These are phyloP conservation scores for Trichophyton benhamiae DNA, from an alignment of 2,329 filamentous ascomycete genomes.

Conservation along the genomic window DNA sequence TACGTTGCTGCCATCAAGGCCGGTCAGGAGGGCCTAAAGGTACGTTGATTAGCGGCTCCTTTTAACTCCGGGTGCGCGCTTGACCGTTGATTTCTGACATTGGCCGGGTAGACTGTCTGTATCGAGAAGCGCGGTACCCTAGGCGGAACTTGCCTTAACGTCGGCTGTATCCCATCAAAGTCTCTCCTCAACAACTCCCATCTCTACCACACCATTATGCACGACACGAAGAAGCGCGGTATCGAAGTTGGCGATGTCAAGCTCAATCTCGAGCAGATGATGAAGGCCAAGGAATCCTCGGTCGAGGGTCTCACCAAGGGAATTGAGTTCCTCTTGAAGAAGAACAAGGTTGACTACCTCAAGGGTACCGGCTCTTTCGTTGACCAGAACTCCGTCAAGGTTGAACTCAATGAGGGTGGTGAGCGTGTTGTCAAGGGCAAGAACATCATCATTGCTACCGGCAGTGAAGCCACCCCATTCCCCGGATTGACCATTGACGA, in stretches of 20 bases:
- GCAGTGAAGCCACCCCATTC: conserved; percentile 90
- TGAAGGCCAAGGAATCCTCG: conserved; percentile 96
- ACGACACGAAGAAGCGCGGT: conserved; percentile 93
- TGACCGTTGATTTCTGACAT: not conserved
- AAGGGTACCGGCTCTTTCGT: conserved; percentile 83
- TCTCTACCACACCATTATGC: conserved; percentile 90
- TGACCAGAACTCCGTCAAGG: conserved; percentile 82
- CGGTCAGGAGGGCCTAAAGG: conserved; percentile 92
- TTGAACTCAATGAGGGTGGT: conserved; percentile 80
- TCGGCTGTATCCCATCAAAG: conserved; percentile 98
- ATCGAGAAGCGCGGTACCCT: conserved; percentile 96
- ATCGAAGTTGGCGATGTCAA: conserved; percentile 97
- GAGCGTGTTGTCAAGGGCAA: conserved; percentile 78
- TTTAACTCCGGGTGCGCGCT: not conserved
- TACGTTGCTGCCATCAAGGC: conserved; percentile 99
- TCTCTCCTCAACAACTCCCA: conserved; percentile 99
- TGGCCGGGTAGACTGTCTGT: conserved; percentile 62
- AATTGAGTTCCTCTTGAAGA: conserved; percentile 96
- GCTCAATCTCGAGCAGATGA: conserved; percentile 87
- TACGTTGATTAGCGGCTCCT: conserved; percentile 29
- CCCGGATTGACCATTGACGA: conserved; percentile 92
- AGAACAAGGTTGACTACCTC: conserved; percentile 97
- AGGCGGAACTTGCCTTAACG: conserved; percentile 95
- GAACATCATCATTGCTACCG: conserved; percentile 97
- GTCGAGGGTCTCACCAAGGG: conserved; percentile 86